These are phyloP conservation scores for Rhodotorula glutinis DNA, from an alignment of 1,284 basidiomycete species.

Conservation along the genomic window DNA sequence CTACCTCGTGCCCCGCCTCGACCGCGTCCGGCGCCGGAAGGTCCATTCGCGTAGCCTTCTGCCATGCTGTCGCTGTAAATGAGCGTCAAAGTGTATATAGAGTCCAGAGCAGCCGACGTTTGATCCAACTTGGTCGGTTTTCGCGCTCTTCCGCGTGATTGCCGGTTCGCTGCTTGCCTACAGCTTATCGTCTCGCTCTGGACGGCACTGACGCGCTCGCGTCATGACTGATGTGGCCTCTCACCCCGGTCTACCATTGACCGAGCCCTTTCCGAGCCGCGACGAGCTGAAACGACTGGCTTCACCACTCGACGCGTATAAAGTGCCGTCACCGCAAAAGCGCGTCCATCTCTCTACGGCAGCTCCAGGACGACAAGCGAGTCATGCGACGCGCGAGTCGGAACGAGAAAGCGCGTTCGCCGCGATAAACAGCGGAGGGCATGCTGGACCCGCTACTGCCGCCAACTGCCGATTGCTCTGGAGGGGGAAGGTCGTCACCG, in stretches of 20 bases:
- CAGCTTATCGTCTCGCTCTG: too few species aligned
- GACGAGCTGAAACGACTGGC: neutral
- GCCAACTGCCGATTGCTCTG: conserved; percentile 25
- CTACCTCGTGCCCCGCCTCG: conserved; percentile 8
- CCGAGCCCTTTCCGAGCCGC: too few species aligned
- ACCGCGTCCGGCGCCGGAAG: conserved; percentile 7
- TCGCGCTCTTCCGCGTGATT: neutral
- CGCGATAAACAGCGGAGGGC: too few species aligned
- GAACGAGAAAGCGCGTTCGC: neutral
- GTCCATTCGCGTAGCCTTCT: neutral
- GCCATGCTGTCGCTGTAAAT: neutral
- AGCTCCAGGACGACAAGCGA: neutral
- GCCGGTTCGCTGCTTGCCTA: neutral
- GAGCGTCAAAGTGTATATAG: neutral
- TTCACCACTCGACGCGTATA: neutral
- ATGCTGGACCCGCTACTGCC: neutral
- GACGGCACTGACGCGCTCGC: too few species aligned
- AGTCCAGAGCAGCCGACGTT: too few species aligned
- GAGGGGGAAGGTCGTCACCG: conserved; percentile 20
- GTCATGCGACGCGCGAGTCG: neutral
- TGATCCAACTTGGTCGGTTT: too few species aligned
- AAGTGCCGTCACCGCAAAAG: neutral
- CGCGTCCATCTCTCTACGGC: neutral
- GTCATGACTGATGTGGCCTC: too few species aligned
- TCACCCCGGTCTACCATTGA: too few species aligned